Percentiles rank a stretch among this genome's conserved stretches.
Evolutionary conservation across 78 protist genomes (phyloP).

Genomic region (Corallochytrium limacisporum): DNA sequence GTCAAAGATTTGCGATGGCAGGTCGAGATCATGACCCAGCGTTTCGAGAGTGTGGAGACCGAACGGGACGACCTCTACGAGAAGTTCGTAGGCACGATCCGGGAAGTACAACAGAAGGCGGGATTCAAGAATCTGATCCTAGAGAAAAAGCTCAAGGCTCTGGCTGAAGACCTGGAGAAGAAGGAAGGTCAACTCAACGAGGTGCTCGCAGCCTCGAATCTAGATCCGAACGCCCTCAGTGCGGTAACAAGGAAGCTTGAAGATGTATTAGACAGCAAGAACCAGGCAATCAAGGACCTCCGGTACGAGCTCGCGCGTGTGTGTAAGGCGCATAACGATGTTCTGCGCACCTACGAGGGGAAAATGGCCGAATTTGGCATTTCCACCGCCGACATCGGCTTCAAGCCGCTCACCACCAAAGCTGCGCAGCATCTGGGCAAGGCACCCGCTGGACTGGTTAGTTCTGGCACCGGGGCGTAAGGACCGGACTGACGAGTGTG

Average conservation of each 20-base stretch:
- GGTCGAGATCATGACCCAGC: constrained; percentile 44
- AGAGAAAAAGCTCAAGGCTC: constrained; percentile 43
- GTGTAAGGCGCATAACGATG: constrained; percentile 38
- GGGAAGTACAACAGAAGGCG: constrained; percentile 35
- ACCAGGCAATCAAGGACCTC: constrained; percentile 40
- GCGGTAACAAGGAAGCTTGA: constrained; percentile 36
- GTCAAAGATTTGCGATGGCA: constrained; percentile 42
- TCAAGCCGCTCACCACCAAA: constrained; percentile 2
- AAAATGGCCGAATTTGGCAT: constrained; percentile 46
- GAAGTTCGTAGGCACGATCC: constrained; percentile 27
- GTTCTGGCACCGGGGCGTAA: too few species aligned
- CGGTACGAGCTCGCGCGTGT: constrained; percentile 20
- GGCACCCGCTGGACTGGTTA: constrained; percentile 1
- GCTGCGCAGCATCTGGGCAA: neutral
- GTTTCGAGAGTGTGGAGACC: constrained; percentile 4
- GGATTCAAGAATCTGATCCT: constrained; percentile 51
- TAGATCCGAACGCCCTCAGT: constrained; percentile 43
- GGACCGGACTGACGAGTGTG: too few species aligned
- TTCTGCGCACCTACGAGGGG: constrained; percentile 29
- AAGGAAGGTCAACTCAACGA: constrained; percentile 68
- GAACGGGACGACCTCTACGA: constrained; percentile 62
- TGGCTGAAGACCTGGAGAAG: constrained; percentile 35
- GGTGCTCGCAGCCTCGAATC: constrained; percentile 47
- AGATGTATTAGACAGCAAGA: constrained; percentile 49
- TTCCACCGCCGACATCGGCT: constrained; percentile 40